Evolutionary conservation across 306 rosid species (phyloP).

Genomic region (Calophaca sinica): DNA sequence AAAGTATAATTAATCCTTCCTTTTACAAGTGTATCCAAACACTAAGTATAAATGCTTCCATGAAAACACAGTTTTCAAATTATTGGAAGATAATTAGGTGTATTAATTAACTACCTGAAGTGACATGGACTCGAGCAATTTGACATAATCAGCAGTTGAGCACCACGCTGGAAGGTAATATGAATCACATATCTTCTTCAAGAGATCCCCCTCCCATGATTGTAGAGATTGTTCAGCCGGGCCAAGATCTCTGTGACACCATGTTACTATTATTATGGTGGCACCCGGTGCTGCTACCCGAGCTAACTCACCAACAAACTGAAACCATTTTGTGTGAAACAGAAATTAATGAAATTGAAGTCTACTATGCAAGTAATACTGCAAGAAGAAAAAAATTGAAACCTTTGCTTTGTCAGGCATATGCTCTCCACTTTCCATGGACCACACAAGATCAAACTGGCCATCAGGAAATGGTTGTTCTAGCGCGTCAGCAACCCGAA

Average conservation of each 20-base stretch:
- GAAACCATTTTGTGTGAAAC: constrained; percentile 25
- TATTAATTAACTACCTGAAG: constrained; percentile 56
- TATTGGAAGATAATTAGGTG: neutral
- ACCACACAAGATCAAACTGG: constrained; percentile 88
- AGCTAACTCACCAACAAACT: constrained; percentile 87
- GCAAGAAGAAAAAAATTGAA: constrained; percentile 4
- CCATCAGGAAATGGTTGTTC: constrained; percentile 82
- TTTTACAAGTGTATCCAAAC: too few relatives aligned
- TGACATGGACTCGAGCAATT: constrained; percentile 58
- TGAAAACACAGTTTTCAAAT: neutral
- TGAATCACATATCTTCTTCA: constrained; percentile 76
- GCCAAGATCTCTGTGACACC: constrained; percentile 94
- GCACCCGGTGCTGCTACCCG: constrained; percentile 94
- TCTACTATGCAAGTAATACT: neutral
- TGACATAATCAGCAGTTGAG: constrained; percentile 82
- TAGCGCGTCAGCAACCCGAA: constrained; percentile 88
- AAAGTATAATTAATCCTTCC: too few relatives aligned
- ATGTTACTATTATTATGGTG: constrained; percentile 82
- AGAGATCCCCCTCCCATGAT: constrained; percentile 73
- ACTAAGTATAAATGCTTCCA: too few relatives aligned
- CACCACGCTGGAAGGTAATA: constrained; percentile 97
- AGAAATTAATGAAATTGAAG: constrained; percentile 26
- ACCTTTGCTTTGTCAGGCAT: constrained; percentile 97
- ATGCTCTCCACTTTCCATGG: constrained; percentile 99
- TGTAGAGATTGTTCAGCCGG: constrained; percentile 60